A percentile compares a stretch with the other conserved stretches of the same genome.
Conservation (phyloP, 805 yeast genomes). For the Lachancea meyersii region DNA sequence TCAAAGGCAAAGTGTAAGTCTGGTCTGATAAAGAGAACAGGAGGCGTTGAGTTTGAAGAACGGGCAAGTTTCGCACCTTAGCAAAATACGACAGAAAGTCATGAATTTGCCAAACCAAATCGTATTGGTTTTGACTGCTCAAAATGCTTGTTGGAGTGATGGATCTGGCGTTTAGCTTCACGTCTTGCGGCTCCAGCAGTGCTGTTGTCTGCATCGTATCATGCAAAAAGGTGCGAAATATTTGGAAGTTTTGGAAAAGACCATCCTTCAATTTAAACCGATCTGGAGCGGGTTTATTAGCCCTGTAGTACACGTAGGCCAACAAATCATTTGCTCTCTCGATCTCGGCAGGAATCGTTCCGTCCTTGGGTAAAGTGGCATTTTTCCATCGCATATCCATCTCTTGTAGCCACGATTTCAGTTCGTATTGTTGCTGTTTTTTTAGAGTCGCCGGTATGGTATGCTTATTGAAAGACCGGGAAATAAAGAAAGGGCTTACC, state of each 20-base stretch:
- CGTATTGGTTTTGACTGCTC: conserved; percentile 33
- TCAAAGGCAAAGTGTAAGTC: conserved; percentile 17
- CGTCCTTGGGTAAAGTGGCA: background rate
- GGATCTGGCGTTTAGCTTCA: conserved; percentile 15
- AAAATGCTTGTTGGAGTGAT: conserved; percentile 25
- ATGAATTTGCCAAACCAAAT: conserved; percentile 40
- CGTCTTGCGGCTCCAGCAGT: conserved; percentile 18
- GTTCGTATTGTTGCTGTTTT: conserved; percentile 20
- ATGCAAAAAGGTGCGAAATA: conserved; percentile 25
- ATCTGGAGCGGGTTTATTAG: conserved; percentile 20
- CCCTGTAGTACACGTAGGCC: conserved; percentile 21
- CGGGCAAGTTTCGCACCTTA: conserved; percentile 30
- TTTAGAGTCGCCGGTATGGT: conserved; percentile 24
- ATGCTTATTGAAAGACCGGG: conserved; percentile 34
- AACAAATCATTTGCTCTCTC: conserved; percentile 21
- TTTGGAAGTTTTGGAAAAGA: conserved; percentile 26
- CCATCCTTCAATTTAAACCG: conserved; percentile 18
- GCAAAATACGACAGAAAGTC: conserved; percentile 35
- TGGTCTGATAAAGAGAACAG: conserved; percentile 5
- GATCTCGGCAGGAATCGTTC: conserved; percentile 18
- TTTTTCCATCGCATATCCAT: conserved; percentile 27
- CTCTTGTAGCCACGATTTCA: conserved; percentile 26
- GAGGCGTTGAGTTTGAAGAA: conserved; percentile 9
- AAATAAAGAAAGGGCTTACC: conserved; percentile 41
- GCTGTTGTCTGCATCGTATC: conserved; percentile 24